phyloP scores from a whole-genome alignment of 2,329 filamentous ascomycete genomes.

The Lachnellula willkommii region DNA sequence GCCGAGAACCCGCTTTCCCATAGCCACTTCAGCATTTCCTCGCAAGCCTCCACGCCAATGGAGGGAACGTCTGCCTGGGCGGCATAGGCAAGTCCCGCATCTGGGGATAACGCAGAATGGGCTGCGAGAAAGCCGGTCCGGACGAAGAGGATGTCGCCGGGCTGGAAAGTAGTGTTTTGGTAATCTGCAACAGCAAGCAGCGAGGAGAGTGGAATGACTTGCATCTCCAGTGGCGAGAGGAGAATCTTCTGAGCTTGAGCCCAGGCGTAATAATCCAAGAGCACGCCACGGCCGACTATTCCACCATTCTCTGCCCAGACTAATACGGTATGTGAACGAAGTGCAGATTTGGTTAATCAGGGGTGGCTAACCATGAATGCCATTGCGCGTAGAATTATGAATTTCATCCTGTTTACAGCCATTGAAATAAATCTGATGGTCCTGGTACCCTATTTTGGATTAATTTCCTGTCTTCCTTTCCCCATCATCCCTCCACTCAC shows the following conservation, averaged over 20 bases:
- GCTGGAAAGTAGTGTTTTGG: conserved; percentile 32
- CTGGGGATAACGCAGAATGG: conserved; percentile 24
- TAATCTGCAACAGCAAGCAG: conserved; percentile 32
- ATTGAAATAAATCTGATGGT: conserved; percentile 32
- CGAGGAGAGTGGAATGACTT: conserved; percentile 22
- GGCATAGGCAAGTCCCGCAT: conserved; percentile 24
- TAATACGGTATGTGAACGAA: conserved; percentile 10
- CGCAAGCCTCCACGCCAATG: conserved; percentile 35
- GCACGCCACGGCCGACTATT: conserved; percentile 45
- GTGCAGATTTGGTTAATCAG: neutral
- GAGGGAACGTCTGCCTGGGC: conserved; percentile 13
- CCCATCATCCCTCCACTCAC: conserved; percentile 2
- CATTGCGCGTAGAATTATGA: conserved; percentile 20
- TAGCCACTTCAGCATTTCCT: conserved; percentile 37
- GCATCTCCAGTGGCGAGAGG: neutral
- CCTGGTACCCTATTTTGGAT: conserved; percentile 26
- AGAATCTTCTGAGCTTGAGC: conserved; percentile 43
- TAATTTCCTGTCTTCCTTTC: too few species aligned
- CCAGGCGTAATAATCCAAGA: conserved; percentile 52
- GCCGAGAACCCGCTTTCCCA: conserved; percentile 43
- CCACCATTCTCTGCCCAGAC: conserved; percentile 39
- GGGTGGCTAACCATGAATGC: conserved; percentile 19
- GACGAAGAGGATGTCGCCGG: conserved; percentile 37
- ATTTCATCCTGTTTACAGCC: conserved; percentile 28
- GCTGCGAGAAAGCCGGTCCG: conserved; percentile 33